These are phyloP conservation scores for Cytospora piceae DNA, from an alignment of 2,329 filamentous ascomycete species.

Conservation along the genomic window DNA sequence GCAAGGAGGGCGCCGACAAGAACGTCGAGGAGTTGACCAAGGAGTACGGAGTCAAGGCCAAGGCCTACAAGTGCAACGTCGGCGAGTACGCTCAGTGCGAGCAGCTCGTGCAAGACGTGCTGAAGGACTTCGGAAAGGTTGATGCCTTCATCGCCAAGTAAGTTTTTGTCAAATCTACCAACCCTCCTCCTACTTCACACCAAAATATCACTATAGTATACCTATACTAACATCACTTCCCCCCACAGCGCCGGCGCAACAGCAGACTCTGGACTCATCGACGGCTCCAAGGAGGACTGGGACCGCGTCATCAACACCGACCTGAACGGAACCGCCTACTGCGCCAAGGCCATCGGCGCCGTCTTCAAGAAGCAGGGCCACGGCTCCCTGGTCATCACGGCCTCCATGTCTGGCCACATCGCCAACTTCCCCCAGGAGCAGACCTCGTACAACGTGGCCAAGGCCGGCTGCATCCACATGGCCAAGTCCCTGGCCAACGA, in stretches of 20 bases:
- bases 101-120: slow-evolving; percentile 62
- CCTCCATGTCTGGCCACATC: slow-evolving; percentile 78
- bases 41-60: slow-evolving; percentile 68
- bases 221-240: neutral
- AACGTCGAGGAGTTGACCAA: slow-evolving; percentile 66
- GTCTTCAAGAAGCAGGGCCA: slow-evolving; percentile 36
- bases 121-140: slow-evolving; percentile 73
- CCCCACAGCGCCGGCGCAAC: slow-evolving; percentile 63
- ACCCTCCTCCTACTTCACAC: neutral
- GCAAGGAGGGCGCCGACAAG: slow-evolving; percentile 67
- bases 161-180: slow-evolving; percentile 42
- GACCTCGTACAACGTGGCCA: slow-evolving; percentile 73
- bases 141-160: slow-evolving; percentile 78
- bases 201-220: neutral
- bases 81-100: slow-evolving; percentile 57
- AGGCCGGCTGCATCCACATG: slow-evolving; percentile 65
- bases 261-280: slow-evolving; percentile 68
- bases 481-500: slow-evolving; percentile 60
- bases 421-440: slow-evolving; percentile 78
- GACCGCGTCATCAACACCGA: slow-evolving; percentile 77
- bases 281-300: slow-evolving; percentile 85
- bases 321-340: slow-evolving; percentile 77
- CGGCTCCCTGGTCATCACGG: slow-evolving; percentile 77
- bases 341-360: slow-evolving; percentile 68
- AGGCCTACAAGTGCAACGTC: slow-evolving; percentile 63